Conservation (phyloP, 1,284 basidiomycete species). For the Thecaphora thlaspeos region DNA sequence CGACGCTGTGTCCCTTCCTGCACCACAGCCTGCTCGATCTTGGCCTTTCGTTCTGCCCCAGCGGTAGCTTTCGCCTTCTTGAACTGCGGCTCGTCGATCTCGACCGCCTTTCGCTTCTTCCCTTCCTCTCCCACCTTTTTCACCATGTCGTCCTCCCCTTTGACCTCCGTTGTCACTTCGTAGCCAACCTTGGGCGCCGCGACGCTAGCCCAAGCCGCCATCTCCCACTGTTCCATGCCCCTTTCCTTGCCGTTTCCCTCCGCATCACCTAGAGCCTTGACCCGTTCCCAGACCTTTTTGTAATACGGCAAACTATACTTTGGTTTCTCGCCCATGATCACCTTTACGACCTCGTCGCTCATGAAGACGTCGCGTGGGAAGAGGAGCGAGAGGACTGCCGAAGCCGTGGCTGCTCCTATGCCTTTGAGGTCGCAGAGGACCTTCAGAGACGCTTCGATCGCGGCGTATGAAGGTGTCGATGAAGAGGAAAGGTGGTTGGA, state of each 20-base stretch:
- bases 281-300: conserved; percentile 2
- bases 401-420: conserved; percentile 23
- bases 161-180: background rate
- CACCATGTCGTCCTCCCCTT: background rate
- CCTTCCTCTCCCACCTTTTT: background rate
- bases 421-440: conserved; percentile 14
- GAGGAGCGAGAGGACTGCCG: conserved; percentile 18
- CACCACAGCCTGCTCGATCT: conserved; percentile 4
- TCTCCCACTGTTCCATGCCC: conserved; percentile 10
- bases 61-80: background rate
- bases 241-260: background rate
- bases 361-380: conserved; percentile 7
- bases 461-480: background rate
- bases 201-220: conserved; percentile 8
- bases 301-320: conserved; percentile 15
- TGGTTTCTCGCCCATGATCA: conserved; percentile 1
- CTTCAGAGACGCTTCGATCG: background rate
- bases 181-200: too few relatives aligned
- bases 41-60: background rate
- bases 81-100: background rate
- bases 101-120: background rate
- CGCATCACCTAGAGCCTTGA: background rate
- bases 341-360: conserved; percentile 11
- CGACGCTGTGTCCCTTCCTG: too few relatives aligned
- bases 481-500: background rate